phyloP scores from a whole-genome alignment of 1,139 yeast genomes.

The Blastobotrys malaysiensis region DNA sequence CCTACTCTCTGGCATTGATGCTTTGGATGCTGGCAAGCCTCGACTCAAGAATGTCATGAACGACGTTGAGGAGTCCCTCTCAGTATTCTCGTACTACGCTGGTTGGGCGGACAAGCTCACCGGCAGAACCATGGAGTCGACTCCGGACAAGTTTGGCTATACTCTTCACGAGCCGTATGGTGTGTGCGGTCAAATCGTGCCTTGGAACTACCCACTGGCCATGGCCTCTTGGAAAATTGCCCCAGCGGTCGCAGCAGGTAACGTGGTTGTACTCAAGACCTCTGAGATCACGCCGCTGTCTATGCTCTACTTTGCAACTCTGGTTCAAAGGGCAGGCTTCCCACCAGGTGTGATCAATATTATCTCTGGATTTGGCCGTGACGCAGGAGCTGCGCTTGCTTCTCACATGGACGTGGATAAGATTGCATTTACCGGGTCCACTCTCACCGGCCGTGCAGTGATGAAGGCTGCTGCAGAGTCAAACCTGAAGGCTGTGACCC shows the following conservation, averaged over 20 bases:
- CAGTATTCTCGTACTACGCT: conserved; percentile 53
- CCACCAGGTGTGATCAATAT: conserved; percentile 79
- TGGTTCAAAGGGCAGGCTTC: conserved; percentile 64
- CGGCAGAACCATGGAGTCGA: conserved; percentile 65
- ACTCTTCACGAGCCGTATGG: conserved; percentile 71
- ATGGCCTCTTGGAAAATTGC: conserved; percentile 73
- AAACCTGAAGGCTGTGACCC: conserved; percentile 70
- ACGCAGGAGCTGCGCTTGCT: conserved; percentile 68
- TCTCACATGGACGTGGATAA: conserved; percentile 66
- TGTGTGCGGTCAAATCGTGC: conserved; percentile 83
- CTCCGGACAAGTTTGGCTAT: conserved; percentile 54
- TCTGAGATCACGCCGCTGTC: conserved; percentile 78
- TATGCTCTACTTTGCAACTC: conserved; percentile 58
- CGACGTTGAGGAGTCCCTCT: conserved; percentile 57
- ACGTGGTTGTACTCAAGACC: conserved; percentile 66
- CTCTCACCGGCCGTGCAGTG: conserved; percentile 65
- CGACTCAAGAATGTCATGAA: conserved; percentile 41
- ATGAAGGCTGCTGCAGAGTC: conserved; percentile 64
- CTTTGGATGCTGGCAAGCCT: conserved; percentile 55
- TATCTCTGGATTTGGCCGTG: conserved; percentile 67
- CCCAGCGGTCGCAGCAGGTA: conserved; percentile 78
- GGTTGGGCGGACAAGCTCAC: conserved; percentile 81
- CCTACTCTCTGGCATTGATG: conserved; percentile 49
- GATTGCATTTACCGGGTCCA: conserved; percentile 81
- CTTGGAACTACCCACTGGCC: conserved; percentile 85